Percentiles rank a stretch among this genome's conserved stretches.
Conservation (phyloP, 352 stramenopile genomes). For the Globisporangium splendens region DNA sequence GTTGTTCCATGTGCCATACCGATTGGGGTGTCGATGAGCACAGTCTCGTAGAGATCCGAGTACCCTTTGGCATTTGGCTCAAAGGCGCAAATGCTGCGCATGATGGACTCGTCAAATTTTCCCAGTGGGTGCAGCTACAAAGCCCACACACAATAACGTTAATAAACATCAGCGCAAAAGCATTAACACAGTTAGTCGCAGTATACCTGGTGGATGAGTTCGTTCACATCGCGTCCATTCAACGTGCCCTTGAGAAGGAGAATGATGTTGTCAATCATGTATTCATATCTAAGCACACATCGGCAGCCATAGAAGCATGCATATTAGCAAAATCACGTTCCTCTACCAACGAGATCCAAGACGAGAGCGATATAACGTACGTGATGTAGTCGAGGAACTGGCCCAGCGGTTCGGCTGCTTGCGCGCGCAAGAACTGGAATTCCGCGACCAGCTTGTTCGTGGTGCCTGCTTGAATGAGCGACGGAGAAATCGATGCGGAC, state of each 20-base stretch:
- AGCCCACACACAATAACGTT: background rate
- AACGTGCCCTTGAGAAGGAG: constrained; percentile 98
- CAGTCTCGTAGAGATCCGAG: constrained; percentile 98
- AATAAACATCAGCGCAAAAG: constrained; percentile 1
- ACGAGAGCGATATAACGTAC: constrained; percentile 42
- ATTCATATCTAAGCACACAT: constrained; percentile 87
- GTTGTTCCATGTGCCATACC: constrained; percentile 22
- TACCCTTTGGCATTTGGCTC: constrained; percentile 97
- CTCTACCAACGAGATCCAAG: background rate
- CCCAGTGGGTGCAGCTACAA: constrained; percentile 96
- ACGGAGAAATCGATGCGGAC: constrained; percentile 62
- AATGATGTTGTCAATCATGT: constrained; percentile 99
- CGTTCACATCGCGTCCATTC: constrained; percentile 95
- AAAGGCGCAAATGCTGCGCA: constrained; percentile 98
- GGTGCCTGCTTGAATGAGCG: constrained; percentile 81
- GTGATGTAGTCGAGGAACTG: constrained; percentile 99
- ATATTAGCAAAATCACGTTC: background rate
- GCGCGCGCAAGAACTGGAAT: constrained; percentile 96
- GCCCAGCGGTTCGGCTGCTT: constrained; percentile 94
- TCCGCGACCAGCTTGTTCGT: constrained; percentile 92
- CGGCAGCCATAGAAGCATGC: background rate
- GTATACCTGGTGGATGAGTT: constrained; percentile 91
- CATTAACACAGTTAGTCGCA: too few relatives aligned
- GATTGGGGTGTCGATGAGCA: constrained; percentile 99
- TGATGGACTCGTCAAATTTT: constrained; percentile 99